A percentile compares a stretch with the other conserved stretches of the same genome.
Evolutionary conservation across 768 basidiomycete species (phyloP).

Genomic region (Boletus coccyginus): DNA sequence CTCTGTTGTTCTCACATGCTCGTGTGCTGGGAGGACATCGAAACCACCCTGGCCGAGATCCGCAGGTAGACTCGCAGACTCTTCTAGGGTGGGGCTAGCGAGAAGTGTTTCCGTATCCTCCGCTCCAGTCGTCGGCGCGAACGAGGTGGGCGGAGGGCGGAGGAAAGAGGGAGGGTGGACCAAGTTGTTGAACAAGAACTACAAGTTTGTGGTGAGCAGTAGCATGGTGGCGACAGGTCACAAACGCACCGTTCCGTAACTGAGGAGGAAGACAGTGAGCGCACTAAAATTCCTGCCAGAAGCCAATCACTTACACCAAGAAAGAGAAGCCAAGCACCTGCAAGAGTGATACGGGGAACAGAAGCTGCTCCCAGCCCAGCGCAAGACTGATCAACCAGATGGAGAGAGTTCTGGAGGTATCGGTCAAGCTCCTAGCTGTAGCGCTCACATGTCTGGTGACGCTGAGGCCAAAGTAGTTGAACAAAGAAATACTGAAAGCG

Average conservation of each 20-base stretch:
- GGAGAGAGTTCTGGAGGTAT: slow-evolving; percentile 92
- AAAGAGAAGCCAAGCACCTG: slow-evolving; percentile 85
- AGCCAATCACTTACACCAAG: slow-evolving; percentile 68
- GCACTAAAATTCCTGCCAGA: not conserved
- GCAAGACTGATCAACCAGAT: slow-evolving; percentile 93
- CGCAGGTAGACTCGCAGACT: slow-evolving; percentile 79
- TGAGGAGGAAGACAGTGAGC: slow-evolving; percentile 28
- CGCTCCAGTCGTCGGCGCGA: slow-evolving; percentile 37
- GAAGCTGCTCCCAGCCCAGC: slow-evolving; percentile 85
- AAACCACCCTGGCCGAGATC: slow-evolving; percentile 82
- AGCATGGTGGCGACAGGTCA: slow-evolving; percentile 4
- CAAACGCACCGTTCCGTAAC: slow-evolving; percentile 77
- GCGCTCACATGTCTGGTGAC: slow-evolving; percentile 93
- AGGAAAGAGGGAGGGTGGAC: slow-evolving; percentile 62
- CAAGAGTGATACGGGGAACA: slow-evolving; percentile 78
- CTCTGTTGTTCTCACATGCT: slow-evolving; percentile 24
- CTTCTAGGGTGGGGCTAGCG: slow-evolving; percentile 50
- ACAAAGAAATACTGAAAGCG: slow-evolving; percentile 71
- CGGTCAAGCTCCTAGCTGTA: slow-evolving; percentile 86
- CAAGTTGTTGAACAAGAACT: slow-evolving; percentile 92
- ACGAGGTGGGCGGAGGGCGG: slow-evolving; percentile 37
- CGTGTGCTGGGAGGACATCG: slow-evolving; percentile 68
- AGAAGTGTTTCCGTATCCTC: slow-evolving; percentile 60
- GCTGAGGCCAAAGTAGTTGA: slow-evolving; percentile 89
- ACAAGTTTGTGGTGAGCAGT: slow-evolving; percentile 11